Conservation (phyloP, 2,329 filamentous ascomycete genomes). For the Scytalidium sp. region DNA sequence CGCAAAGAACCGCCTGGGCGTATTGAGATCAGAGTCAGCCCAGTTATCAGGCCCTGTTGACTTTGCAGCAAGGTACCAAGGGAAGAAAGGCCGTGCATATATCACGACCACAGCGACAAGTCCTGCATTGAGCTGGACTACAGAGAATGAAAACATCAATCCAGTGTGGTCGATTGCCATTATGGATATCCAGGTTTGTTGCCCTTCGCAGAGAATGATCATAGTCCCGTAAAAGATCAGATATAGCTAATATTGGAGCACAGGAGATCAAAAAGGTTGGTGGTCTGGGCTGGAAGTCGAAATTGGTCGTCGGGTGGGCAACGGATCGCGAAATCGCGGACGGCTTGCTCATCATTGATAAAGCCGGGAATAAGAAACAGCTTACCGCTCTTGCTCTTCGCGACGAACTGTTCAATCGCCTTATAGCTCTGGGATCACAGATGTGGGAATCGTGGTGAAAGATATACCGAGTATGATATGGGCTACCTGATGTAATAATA, state of each 20-base stretch:
- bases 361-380: conserved; percentile 50
- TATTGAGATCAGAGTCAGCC: conserved; percentile 47
- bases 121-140: conserved; percentile 54
- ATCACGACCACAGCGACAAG: conserved; percentile 60
- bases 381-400: conserved; percentile 70
- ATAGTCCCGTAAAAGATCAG: background rate
- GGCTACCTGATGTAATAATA: too few relatives aligned
- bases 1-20: conserved; percentile 70
- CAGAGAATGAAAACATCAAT: conserved; percentile 46
- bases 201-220: background rate
- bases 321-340: conserved; percentile 72
- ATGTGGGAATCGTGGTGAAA: conserved; percentile 76
- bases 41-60: conserved; percentile 65
- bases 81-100: conserved; percentile 70
- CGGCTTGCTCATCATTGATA: conserved; percentile 46
- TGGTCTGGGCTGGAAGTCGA: conserved; percentile 81
- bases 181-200: conserved; percentile 52
- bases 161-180: conserved; percentile 70
- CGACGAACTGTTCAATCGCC: conserved; percentile 78
- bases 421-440: conserved; percentile 73
- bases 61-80: conserved; percentile 70
- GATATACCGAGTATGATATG: background rate
- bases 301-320: conserved; percentile 78
- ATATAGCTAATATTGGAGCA: background rate
- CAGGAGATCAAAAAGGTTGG: conserved; percentile 76